Conservation (phyloP, 2,329 filamentous ascomycete genomes). For the Rhynchosporium agropyri region DNA sequence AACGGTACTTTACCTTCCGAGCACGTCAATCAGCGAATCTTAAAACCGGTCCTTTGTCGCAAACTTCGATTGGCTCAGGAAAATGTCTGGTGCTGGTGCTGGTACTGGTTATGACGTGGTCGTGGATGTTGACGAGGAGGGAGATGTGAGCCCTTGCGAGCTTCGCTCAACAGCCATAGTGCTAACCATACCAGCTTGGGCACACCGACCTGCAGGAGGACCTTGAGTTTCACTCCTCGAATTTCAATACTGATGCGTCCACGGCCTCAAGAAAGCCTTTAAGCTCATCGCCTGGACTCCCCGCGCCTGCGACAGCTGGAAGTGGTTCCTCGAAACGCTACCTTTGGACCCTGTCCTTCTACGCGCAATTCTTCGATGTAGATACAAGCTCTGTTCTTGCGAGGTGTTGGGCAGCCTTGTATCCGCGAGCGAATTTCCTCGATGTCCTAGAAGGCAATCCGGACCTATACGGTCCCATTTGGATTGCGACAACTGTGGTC, state of each 20-base stretch:
- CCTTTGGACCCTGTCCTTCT: conserved; percentile 92
- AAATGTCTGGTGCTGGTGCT: conserved; percentile 58
- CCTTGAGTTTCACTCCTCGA: conserved; percentile 96
- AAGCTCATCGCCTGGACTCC: conserved; percentile 50
- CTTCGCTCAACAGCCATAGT: not conserved
- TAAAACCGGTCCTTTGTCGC: not conserved
- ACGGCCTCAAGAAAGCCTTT: conserved; percentile 47
- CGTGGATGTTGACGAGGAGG: conserved; percentile 93
- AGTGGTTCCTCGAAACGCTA: conserved; percentile 72
- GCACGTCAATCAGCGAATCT: not conserved
- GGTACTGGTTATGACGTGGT: conserved; percentile 85
- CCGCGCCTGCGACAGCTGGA: conserved; percentile 59
- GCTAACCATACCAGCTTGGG: conserved; percentile 63
- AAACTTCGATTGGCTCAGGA: conserved; percentile 2
- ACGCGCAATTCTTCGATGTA: conserved; percentile 98
- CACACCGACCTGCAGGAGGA: conserved; percentile 98
- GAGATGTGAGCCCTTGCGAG: conserved; percentile 50
- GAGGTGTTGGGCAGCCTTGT: conserved; percentile 86
- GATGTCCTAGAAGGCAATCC: conserved; percentile 97
- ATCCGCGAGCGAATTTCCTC: conserved; percentile 90
- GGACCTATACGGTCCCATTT: conserved; percentile 95
- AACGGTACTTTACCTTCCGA: not conserved
- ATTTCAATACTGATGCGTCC: conserved; percentile 67
- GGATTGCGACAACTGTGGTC: conserved; percentile 97
- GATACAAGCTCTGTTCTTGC: conserved; percentile 87